Percentiles rank a stretch among this genome's conserved stretches.
Conservation (phyloP, 768 basidiomycete species). For the Aureoboletus auriporus region DNA sequence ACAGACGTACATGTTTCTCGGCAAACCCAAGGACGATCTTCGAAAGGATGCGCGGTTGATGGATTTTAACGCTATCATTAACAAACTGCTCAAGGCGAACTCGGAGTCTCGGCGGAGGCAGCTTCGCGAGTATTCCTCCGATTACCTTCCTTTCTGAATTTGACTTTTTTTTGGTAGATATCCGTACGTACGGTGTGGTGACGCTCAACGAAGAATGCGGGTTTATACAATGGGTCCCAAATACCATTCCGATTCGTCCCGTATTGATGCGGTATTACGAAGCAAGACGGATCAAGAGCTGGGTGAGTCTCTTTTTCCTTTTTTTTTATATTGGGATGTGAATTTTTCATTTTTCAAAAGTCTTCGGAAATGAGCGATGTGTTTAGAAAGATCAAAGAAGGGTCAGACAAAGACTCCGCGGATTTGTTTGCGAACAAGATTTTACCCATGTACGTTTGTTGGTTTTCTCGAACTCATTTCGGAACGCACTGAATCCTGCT, state of each 20-base stretch:
- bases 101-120: constrained; percentile 89
- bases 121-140: constrained; percentile 57
- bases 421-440: constrained; percentile 51
- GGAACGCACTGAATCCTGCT: not conserved
- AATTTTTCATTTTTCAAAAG: constrained; percentile 27
- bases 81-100: constrained; percentile 90
- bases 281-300: constrained; percentile 40
- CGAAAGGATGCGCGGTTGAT: constrained; percentile 96
- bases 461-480: not conserved
- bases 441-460: constrained; percentile 47
- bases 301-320: constrained; percentile 36
- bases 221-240: constrained; percentile 97
- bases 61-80: constrained; percentile 98
- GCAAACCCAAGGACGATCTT: constrained; percentile 96
- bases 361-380: constrained; percentile 39
- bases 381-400: constrained; percentile 50
- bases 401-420: constrained; percentile 45
- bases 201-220: constrained; percentile 97
- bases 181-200: constrained; percentile 98
- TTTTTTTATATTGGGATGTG: not conserved
- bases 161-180: constrained; percentile 39
- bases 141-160: not conserved
- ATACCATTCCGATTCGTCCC: constrained; percentile 79
- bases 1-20: constrained; percentile 82
- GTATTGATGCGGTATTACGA: constrained; percentile 71